Conservation (phyloP, 2,329 filamentous ascomycete species). For the Colletotrichum plurivorum region DNA sequence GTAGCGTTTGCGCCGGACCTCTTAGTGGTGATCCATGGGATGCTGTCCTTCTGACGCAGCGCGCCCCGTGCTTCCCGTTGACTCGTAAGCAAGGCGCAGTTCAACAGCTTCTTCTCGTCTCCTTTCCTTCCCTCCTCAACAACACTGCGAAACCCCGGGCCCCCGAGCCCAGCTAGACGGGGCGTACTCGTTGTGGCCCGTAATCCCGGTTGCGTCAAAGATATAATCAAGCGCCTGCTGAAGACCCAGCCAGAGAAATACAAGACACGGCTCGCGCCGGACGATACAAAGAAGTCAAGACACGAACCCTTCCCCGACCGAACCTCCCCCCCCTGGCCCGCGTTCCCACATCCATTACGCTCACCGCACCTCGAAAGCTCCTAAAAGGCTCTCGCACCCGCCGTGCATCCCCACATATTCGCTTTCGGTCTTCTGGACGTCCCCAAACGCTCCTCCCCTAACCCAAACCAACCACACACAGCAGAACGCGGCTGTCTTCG, state of each 20-base stretch:
- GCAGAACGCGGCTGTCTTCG: neutral
- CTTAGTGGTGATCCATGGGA: neutral
- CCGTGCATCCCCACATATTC: conserved; percentile 25
- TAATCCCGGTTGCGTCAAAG: neutral
- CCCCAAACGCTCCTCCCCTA: neutral
- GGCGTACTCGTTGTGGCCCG: conserved; percentile 21
- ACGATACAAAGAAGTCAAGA: neutral
- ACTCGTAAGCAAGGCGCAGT: conserved; percentile 37
- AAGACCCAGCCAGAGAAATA: no score
- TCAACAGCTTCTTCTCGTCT: conserved; percentile 5
- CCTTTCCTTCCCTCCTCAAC: conserved; percentile 10
- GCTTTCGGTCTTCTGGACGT: conserved; percentile 34
- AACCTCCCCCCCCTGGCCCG: neutral
- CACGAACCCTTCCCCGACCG: neutral
- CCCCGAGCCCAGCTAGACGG: conserved; percentile 18
- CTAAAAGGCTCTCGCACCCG: neutral
- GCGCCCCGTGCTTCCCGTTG: conserved; percentile 19
- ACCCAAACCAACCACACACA: conserved; percentile 7
- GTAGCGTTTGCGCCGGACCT: conserved; percentile 7
- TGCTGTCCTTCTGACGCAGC: conserved; percentile 33
- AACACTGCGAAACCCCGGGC: conserved; percentile 11
- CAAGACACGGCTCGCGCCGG: no score
- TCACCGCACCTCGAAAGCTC: neutral
- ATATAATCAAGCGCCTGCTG: conserved; percentile 30
- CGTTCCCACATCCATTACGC: conserved; percentile 10